Evolutionary conservation across 768 basidiomycete species (phyloP).

Genomic region (Cantharellus cinnabarinus): DNA sequence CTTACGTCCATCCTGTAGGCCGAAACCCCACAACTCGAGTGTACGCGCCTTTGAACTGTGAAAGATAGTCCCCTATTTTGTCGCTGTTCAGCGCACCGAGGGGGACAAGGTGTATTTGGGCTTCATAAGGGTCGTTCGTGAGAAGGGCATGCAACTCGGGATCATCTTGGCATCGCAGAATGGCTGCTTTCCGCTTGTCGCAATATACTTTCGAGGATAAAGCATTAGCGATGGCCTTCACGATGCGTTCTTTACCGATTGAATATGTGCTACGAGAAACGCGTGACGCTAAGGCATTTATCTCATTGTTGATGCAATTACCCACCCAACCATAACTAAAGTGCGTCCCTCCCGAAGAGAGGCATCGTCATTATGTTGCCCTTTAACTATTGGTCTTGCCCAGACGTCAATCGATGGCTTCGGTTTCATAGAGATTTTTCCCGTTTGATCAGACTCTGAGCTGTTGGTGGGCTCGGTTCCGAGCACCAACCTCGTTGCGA

Average conservation of each 20-base stretch:
- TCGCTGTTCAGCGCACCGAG: constrained; percentile 57
- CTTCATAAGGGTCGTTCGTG: constrained; percentile 53
- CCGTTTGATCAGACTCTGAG: constrained; percentile 9
- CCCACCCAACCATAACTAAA: constrained; percentile 57
- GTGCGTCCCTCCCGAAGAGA: constrained; percentile 12
- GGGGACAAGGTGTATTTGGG: constrained; percentile 72
- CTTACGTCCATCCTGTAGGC: constrained; percentile 94
- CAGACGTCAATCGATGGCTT: constrained; percentile 8
- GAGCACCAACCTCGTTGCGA: constrained; percentile 37
- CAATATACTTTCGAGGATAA: constrained; percentile 73
- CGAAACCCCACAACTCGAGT: constrained; percentile 60
- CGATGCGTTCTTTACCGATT: constrained; percentile 93
- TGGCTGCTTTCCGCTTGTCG: constrained; percentile 61
- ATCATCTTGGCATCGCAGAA: constrained; percentile 71
- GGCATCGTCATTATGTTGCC: constrained; percentile 11
- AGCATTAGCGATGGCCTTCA: constrained; percentile 86
- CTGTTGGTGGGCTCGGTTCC: constrained; percentile 4
- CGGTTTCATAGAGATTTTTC: neutral
- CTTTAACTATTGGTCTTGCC: neutral
- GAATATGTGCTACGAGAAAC: constrained; percentile 57
- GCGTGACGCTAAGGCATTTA: neutral
- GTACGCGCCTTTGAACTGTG: constrained; percentile 51
- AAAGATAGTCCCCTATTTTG: constrained; percentile 53
- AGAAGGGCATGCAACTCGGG: constrained; percentile 60
- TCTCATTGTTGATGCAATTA: neutral